Evolutionary conservation across 495 filamentous ascomycete genomes (phyloP).

Genomic region (Penicillium arizonense): DNA sequence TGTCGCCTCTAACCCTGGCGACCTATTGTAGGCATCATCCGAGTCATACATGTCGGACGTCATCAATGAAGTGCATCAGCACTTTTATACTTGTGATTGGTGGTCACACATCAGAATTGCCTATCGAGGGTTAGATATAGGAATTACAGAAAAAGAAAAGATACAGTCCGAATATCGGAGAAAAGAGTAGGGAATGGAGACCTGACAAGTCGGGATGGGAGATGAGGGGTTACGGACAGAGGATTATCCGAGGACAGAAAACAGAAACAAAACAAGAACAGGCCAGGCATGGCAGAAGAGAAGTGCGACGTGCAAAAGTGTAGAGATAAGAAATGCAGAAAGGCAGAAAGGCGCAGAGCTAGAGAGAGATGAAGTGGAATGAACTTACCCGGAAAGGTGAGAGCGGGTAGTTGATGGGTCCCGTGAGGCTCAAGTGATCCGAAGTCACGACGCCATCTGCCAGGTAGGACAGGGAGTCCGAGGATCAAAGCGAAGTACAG

Average conservation of each 20-base stretch:
- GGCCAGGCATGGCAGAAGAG: too few relatives aligned
- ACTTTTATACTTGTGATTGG: slow-evolving; percentile 1
- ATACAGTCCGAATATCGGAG: neutral
- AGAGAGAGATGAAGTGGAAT: too few relatives aligned
- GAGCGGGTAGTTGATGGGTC: too few relatives aligned
- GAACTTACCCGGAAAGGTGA: too few relatives aligned
- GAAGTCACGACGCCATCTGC: too few relatives aligned
- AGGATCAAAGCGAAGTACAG: too few relatives aligned
- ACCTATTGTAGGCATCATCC: slow-evolving; percentile 40
- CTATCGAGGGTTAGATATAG: neutral
- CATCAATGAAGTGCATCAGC: slow-evolving; percentile 43
- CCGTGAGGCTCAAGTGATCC: too few relatives aligned
- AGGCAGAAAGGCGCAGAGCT: too few relatives aligned
- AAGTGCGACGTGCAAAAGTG: too few relatives aligned
- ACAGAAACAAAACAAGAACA: neutral
- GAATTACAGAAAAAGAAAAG: neutral
- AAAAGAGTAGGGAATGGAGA: neutral
- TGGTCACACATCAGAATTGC: slow-evolving; percentile 10
- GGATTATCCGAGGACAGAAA: neutral
- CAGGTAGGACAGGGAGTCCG: too few relatives aligned
- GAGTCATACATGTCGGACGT: slow-evolving; percentile 43
- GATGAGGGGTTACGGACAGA: slow-evolving; percentile 3
- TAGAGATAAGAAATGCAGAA: too few relatives aligned
- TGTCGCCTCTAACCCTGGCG: slow-evolving; percentile 25
- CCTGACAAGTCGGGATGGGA: neutral